Percentiles rank a stretch among this genome's conserved stretches.
Conservation (phyloP, 2,329 filamentous ascomycete genomes). For the Ramularia endophylla region DNA sequence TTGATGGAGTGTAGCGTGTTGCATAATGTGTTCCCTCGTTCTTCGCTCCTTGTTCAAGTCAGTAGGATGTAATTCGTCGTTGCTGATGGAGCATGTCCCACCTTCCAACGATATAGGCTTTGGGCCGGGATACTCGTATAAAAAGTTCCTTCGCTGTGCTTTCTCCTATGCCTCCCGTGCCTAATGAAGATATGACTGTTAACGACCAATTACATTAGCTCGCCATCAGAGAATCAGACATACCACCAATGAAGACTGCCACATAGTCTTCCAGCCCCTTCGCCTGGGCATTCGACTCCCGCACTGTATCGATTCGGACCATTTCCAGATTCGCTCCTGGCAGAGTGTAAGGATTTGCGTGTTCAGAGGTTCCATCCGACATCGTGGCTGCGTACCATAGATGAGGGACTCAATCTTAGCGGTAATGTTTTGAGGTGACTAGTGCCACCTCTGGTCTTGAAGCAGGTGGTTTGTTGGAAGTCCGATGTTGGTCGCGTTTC, state of each 20-base stretch:
- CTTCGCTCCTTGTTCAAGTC: slow-evolving; percentile 28
- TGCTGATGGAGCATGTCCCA: slow-evolving; percentile 8
- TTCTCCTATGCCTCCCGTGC: slow-evolving; percentile 39
- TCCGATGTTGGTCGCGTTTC: too few relatives aligned
- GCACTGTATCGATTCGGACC: slow-evolving; percentile 26
- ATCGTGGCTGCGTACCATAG: too few relatives aligned
- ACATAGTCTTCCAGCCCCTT: slow-evolving; percentile 28
- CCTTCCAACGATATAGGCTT: slow-evolving; percentile 40
- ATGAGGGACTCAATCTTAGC: too few relatives aligned
- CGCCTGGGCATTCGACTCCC: slow-evolving; percentile 27
- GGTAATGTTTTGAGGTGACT: too few relatives aligned
- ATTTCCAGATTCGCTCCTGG: slow-evolving; percentile 17
- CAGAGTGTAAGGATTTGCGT: too few relatives aligned
- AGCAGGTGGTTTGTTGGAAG: too few relatives aligned
- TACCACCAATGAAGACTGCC: slow-evolving; percentile 36
- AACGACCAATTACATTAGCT: neutral
- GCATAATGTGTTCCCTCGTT: slow-evolving; percentile 33
- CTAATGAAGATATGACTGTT: neutral
- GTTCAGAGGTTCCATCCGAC: too few relatives aligned
- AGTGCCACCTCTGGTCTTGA: too few relatives aligned
- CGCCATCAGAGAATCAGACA: neutral
- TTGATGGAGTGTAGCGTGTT: slow-evolving; percentile 36
- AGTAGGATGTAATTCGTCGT: neutral
- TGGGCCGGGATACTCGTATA: slow-evolving; percentile 33
- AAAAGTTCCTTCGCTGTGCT: slow-evolving; percentile 40